Conservation (phyloP, 2,329 filamentous ascomycete genomes). For the Gaeumannomyces tritici region DNA sequence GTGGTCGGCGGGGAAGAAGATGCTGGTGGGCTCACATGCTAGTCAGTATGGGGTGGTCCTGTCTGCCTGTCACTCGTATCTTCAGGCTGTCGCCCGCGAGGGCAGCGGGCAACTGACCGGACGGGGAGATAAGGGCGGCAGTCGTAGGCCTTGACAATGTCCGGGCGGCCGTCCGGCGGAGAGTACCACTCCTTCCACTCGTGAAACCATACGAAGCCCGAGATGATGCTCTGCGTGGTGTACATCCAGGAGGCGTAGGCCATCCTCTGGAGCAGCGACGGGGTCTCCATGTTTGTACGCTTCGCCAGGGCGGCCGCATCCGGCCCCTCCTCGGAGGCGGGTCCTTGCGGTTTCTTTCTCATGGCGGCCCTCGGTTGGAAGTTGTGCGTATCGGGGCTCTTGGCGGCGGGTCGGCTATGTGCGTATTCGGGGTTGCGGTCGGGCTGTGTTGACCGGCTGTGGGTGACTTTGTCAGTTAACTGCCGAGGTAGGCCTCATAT, state of each 20-base stretch:
- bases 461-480: neutral
- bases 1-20: slow-evolving; percentile 30
- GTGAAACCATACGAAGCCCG: slow-evolving; percentile 11
- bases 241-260: slow-evolving; percentile 1
- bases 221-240: neutral
- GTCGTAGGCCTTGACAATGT: slow-evolving; percentile 24
- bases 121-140: slow-evolving; percentile 21
- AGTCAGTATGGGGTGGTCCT: neutral
- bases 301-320: neutral
- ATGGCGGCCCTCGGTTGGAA: neutral
- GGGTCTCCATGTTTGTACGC: neutral
- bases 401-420: neutral
- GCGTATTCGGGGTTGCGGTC: neutral
- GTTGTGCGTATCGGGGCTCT: neutral
- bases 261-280: slow-evolving; percentile 1
- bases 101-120: slow-evolving; percentile 14
- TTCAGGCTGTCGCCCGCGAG: neutral
- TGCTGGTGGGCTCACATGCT: slow-evolving; percentile 10
- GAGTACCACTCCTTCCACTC: slow-evolving; percentile 18
- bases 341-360: neutral
- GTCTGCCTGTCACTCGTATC: neutral
- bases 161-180: slow-evolving; percentile 16
- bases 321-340: neutral
- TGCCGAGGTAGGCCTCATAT: too few species aligned
- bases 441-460: neutral